Base-by-base conservation (phyloP, 768 basidiomycete species). In the Lactifluus rugatus region DNA sequence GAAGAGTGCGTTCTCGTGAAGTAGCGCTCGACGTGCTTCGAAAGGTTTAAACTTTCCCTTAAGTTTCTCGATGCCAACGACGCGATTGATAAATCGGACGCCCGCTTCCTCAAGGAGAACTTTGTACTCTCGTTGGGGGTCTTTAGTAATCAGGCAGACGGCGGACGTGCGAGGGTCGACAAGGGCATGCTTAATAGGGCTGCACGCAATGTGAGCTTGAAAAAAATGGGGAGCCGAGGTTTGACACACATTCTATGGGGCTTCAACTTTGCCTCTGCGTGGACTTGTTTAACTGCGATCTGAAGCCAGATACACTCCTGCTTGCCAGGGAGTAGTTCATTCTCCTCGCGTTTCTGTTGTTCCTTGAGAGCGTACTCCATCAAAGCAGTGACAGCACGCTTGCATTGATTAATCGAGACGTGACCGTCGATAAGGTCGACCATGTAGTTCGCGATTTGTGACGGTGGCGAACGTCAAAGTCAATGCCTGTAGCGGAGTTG, bases 111-210 rank as follows among this genome's bases (percentile, higher is more conserved):
- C 84, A 8, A 99, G 76, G 11, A 96, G 84, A 68, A 95, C 91
- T 71, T 99, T 99, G 78, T 97, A 99, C 69, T 92, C 80, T 46
- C 95, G 77, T 66, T 98, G 95, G 1, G 95, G 95, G 70, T 95
- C 91, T 73, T 97, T 98, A 51, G 88, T 88, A 71, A 99, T 87
- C 51, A 99, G 77, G 71, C 94, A 97, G 51, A 99, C 78, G 10
- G 87, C 72, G 6, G 82, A 83, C 14, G 79, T 83, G 51, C 88
- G 83, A 13, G 87, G 95, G 76, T 90, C 93, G 67, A 90, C 81
- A 60, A 91, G 72, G 32, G 88, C 88, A 68, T 96, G 79, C 39
- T 80, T 81, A 46, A 99, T 77, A 5, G 87, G 84, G 57, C 92
- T 85, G 65, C 5, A 44, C 53, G 49, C 31, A 13, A 58, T 56